Base-by-base conservation (phyloP, 2,329 filamentous ascomycete species). In the Trichoderma gracile region DNA sequence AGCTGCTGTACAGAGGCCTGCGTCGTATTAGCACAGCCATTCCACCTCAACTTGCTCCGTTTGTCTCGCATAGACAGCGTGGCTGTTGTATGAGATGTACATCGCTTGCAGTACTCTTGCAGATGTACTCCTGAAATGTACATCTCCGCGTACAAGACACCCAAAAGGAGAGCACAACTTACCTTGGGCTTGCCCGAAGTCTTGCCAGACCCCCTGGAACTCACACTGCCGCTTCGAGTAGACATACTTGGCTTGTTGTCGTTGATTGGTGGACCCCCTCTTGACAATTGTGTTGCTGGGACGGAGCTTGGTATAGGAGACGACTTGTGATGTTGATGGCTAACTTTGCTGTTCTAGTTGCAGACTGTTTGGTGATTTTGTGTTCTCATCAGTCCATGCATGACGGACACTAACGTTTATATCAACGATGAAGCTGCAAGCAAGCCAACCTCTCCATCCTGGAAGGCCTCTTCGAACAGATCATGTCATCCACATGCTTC, bases 1-100 rank as follows among this genome's bases (percentile, higher is more conserved):
- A 90, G 81, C 67, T 87, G 82, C 47, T 75, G 75, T 50, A 66
- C 33, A 10, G 68, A 59, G 9, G 53, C 19, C 63, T 64, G 14
- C 23, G 15, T 19, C 9, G 43, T 58, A 38, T 58, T 53, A 53
- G 47, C 40, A 45, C 10, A 40, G 45, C 55, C 17, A 9, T 47
- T 47, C 0, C 3, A n/a, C 15, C 1, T 46, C 27, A n/a, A 9
- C 17, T 17, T 8, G 38, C 19, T 19, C 15, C 15, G 10, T n/a
- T 47, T n/a, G 21, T 19, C 27, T 9, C 49, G 43, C 27, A 25
- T 58, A 47, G n/a, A 19, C n/a, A 30, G 10, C 45, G 8, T 45
- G 23, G 47, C 33, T 14, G 12, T n/a, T n/a, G n/a, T 6, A 10
- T 17, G n/a, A 43, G 15, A 27, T n/a, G 8, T 42, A n/a, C 12